These are phyloP conservation scores for Coemansia sp. DNA, from an alignment of 192 early-diverging fungal species.

Conservation along the genomic window DNA sequence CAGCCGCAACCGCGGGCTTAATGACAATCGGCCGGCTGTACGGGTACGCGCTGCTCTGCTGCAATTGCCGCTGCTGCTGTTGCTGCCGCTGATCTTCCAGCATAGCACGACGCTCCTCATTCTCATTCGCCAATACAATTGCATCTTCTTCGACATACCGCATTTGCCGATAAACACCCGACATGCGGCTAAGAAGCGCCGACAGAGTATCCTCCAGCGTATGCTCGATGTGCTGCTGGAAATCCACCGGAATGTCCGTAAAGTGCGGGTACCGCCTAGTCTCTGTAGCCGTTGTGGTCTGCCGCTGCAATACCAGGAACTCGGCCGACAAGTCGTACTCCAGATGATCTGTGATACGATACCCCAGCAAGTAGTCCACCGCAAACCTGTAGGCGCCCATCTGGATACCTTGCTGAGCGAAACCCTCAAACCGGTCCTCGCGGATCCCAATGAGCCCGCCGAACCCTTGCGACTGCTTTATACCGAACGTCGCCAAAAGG, in stretches of 20 bases:
- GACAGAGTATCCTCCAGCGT: conserved; percentile 58
- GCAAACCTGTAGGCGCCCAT: conserved; percentile 67
- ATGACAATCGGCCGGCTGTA: conserved; percentile 33
- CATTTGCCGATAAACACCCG: conserved; percentile 61
- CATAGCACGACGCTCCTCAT: conserved; percentile 28
- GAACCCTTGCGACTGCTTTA: conserved; percentile 56
- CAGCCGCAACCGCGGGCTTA: conserved; percentile 7
- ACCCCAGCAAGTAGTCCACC: conserved; percentile 64
- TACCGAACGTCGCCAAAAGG: conserved; percentile 57
- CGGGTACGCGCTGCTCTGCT: conserved; percentile 28
- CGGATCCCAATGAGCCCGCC: conserved; percentile 48
- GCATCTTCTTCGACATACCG: conserved; percentile 75
- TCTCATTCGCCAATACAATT: conserved; percentile 50
- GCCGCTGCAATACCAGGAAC: conserved; percentile 42
- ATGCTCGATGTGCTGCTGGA: conserved; percentile 60
- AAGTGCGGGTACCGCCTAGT: conserved; percentile 41
- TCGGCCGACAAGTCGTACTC: conserved; percentile 53
- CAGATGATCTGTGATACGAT: conserved; percentile 46
- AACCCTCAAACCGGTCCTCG: conserved; percentile 52
- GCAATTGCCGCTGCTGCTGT: conserved; percentile 33
- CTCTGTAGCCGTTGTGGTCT: conserved; percentile 11
- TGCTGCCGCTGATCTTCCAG: conserved; percentile 46
- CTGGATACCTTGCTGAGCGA: conserved; percentile 60
- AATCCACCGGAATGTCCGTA: conserved; percentile 34
- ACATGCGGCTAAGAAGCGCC: conserved; percentile 62